Base-by-base conservation (phyloP, 805 yeast genomes). In the Candida chilensis region DNA sequence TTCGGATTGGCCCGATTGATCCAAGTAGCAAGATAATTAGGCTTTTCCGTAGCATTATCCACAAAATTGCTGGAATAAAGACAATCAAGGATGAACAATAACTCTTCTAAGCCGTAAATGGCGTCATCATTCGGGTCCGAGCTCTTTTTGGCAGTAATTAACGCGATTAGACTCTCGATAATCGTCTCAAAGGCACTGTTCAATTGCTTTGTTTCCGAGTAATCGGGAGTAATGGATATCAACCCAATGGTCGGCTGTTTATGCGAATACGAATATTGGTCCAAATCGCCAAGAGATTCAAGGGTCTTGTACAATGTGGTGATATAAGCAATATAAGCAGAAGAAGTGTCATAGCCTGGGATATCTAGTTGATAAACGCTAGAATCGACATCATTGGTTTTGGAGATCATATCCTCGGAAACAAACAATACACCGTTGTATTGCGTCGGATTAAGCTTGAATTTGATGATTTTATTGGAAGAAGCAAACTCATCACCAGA, bases 1-100 rank as follows among this genome's bases (percentile, higher is more conserved):
- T 72, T 71, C 4, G 78, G 75, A 45, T 80, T 84, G 18, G 78
- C 75, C 33, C 73, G 63, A 44, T 82, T 82, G 16, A 78, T 60
- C 92, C 92, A 82, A 28, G 61, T 65, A 11, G 66, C 50, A 20
- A 76, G 50, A 24, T 62, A 45, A 28, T 59, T 57, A 18, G 76
- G 65, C 38, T 60, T 58, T 29, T 48, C 56, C 33, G 62, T 56
- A 9, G 52, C 45, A 12, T 61, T 57, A 2, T 37, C 33, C 24
- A 44, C 42, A 39, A 74, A 76, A 40, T 63, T 58, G 21, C 71
- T 48, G 1, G 83, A 71, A 29, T 66, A 65, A 17, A 81, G 45
- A 40, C 86, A 70, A 35, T 74, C 76, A 27, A 81, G 44, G 5
- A 81, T 68, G 34, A 65, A 62, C 19, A 68, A 45, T 18, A 64